These are phyloP conservation scores for Exserohilum turcica DNA, from an alignment of 2,329 filamentous ascomycete genomes.

Conservation along the genomic window DNA sequence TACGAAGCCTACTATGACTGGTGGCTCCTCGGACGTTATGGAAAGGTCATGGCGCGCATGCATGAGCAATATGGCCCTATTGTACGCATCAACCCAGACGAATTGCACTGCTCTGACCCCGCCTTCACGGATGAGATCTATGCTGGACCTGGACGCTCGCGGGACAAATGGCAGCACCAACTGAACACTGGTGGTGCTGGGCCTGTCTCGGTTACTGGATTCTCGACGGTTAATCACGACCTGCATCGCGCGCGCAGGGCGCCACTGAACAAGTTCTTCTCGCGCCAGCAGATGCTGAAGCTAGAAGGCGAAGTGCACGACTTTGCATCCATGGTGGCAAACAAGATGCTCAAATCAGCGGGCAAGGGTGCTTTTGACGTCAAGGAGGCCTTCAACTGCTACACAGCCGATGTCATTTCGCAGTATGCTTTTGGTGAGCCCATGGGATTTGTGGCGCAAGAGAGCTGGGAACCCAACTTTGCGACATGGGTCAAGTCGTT, in stretches of 20 bases:
- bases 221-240: slow-evolving; percentile 36
- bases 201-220: slow-evolving; percentile 32
- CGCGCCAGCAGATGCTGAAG: slow-evolving; percentile 36
- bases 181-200: slow-evolving; percentile 33
- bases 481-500: slow-evolving; percentile 36
- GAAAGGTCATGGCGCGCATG: slow-evolving; percentile 42
- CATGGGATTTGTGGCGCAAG: slow-evolving; percentile 35
- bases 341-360: slow-evolving; percentile 28
- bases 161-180: slow-evolving; percentile 33
- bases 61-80: slow-evolving; percentile 41
- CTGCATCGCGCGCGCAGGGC: slow-evolving; percentile 40
- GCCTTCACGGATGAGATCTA: slow-evolving; percentile 44
- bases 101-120: slow-evolving; percentile 41
- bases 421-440: slow-evolving; percentile 35
- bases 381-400: slow-evolving; percentile 38
- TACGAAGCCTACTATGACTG: slow-evolving; percentile 41
- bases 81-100: slow-evolving; percentile 40
- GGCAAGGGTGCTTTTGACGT: slow-evolving; percentile 29
- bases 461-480: slow-evolving; percentile 36
- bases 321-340: slow-evolving; percentile 21
- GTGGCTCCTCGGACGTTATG: slow-evolving; percentile 38
- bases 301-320: slow-evolving; percentile 30
- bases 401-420: slow-evolving; percentile 34
- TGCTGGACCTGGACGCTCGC: slow-evolving; percentile 27
- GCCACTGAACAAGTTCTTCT: slow-evolving; percentile 47